Conservation (phyloP, 208 protist species). For the Trypanosoma cruzi region DNA sequence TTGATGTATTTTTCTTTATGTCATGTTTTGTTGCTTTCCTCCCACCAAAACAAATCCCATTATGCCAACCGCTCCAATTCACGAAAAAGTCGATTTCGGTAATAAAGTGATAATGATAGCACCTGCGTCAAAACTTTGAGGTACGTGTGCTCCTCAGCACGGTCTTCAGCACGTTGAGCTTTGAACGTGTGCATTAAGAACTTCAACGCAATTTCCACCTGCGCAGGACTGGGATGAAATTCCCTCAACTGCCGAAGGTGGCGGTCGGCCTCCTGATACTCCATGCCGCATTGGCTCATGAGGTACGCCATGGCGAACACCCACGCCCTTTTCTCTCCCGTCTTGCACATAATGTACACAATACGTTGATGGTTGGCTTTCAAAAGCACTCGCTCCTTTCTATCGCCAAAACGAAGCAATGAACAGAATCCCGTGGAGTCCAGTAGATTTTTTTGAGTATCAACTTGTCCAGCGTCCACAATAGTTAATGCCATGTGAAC, state of each 20-base stretch:
- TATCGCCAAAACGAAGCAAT: neutral
- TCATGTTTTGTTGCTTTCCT: neutral
- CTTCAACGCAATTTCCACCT: constrained; percentile 7
- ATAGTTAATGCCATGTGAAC: constrained; percentile 5
- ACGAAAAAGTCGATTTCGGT: constrained; percentile 19
- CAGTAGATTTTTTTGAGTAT: neutral
- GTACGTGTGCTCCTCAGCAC: constrained; percentile 20
- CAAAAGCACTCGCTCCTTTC: neutral
- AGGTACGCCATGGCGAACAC: constrained; percentile 28
- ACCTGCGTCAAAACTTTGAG: constrained; percentile 17
- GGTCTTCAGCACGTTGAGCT: neutral
- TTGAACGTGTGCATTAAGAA: constrained; percentile 7
- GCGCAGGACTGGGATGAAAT: constrained; percentile 13
- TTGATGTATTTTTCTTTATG: too few species aligned
- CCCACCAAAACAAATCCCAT: neutral
- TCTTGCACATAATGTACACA: constrained; percentile 31
- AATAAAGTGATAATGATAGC: constrained; percentile 19
- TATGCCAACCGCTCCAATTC: constrained; percentile 21
- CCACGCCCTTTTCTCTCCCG: constrained; percentile 18
- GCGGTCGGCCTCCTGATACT: constrained; percentile 8
- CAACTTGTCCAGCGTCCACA: neutral
- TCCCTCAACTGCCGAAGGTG: constrained; percentile 2
- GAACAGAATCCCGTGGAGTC: neutral
- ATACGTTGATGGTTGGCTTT: neutral
- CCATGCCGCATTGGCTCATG: constrained; percentile 21